Conservation (phyloP, 2,329 filamentous ascomycete genomes). For the Talaromyces sp. region DNA sequence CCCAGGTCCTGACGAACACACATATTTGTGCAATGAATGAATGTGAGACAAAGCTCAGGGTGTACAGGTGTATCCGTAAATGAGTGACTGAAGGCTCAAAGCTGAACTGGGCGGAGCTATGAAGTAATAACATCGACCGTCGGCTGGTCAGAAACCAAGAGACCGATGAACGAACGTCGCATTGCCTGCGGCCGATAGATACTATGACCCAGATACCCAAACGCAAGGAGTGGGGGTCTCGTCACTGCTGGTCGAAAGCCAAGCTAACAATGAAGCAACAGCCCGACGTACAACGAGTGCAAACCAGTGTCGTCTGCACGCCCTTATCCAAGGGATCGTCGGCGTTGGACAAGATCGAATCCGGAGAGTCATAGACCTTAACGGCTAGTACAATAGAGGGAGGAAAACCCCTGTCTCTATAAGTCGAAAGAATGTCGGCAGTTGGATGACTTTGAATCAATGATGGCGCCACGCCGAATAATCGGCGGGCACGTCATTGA, state of each 20-base stretch:
- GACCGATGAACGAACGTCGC: constrained; percentile 6
- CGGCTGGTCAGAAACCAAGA: constrained; percentile 3
- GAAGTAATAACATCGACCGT: neutral
- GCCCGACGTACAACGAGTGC: constrained; percentile 10
- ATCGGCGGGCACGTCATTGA: neutral
- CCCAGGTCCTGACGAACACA: constrained; percentile 6
- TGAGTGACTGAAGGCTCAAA: neutral
- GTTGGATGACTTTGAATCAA: constrained; percentile 4
- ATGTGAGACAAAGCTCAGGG: neutral
- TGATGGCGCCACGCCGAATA: neutral
- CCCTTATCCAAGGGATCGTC: constrained; percentile 9
- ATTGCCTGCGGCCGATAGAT: constrained; percentile 3
- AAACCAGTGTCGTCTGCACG: neutral
- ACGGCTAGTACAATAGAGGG: constrained; percentile 2
- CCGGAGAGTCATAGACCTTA: neutral
- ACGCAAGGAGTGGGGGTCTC: constrained; percentile 4
- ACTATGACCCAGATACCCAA: constrained; percentile 3
- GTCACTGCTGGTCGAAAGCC: constrained; percentile 9
- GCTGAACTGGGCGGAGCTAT: neutral
- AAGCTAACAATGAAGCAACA: constrained; percentile 5
- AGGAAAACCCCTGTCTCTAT: neutral
- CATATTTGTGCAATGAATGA: neutral
- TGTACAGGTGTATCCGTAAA: neutral
- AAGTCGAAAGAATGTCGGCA: constrained; percentile 2
- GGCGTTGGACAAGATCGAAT: constrained; percentile 7